Evolutionary conservation across 805 yeast genomes (phyloP), one percentile per base, ranked within the genome.

Genomic region (Wickerhamomyces hampshirensis): DNA sequence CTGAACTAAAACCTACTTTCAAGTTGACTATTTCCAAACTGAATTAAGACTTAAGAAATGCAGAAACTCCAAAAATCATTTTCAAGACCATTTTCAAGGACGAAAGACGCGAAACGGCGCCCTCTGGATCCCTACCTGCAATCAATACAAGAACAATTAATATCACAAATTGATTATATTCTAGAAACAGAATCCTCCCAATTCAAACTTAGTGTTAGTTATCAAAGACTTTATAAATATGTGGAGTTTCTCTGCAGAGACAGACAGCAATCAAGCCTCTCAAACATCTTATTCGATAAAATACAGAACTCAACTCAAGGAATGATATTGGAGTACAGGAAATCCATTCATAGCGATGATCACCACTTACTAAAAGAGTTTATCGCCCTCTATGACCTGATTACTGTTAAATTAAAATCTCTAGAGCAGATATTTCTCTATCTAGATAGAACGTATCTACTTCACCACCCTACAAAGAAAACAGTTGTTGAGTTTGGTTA

Each of bases 191-290:
- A 21, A 21, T 21, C 24, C 24, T 21, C 24, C 7, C 24, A 7
- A 21, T 11, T 11, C 11, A 26, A 27, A 14, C 24, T 38, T 19
- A 10, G 21, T 10, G 13, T 24, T 23, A 40, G 36, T 16, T 34
- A 37, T 26, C 38, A 38, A n/a, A 18, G 46, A 24, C 38, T 53
- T 5, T 53, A 52, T 44, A 49, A 42, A 31, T 42, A 34, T 29
- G 56, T 52, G 4, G 57, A 53, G 43, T 46, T 53, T 27, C 26
- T 53, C 1, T 46, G 51, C 13, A 37, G 55, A 11, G 53, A 49
- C 21, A 50, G 32, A 28, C 39, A 43, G 12, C 55, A 49, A 15
- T 40, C 53, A 2, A n/a, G 16, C 8, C 27, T 53, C n/a, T 15
- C 55, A 0, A 24, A 30, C 5, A 27, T 27, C 12, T 32, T 52